Evolutionary conservation across 2,329 filamentous ascomycete genomes (phyloP), one percentile per base, ranked within the genome.

Genomic region (Kalaharituber pfeilii): DNA sequence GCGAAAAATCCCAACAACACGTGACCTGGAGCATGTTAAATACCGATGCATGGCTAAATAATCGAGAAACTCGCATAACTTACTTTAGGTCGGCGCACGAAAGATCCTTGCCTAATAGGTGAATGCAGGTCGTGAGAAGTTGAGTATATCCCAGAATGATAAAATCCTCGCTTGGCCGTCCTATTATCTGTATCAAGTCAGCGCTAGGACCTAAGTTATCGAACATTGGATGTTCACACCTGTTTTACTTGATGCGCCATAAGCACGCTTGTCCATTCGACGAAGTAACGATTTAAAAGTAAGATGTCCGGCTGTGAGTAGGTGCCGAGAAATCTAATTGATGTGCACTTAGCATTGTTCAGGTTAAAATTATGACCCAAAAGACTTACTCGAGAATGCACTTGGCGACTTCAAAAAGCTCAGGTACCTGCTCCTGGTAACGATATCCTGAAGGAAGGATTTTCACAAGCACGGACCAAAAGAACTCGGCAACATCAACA

Each of bases 391-490:
- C 66, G 53, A 75, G 70, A 26, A 73, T 66, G 24, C 66, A 61
- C 20, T 70, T 61, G 44, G 70, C 65, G 36, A 70, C 67, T 49
- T 71, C 68, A 54, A 73, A 73, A 52, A 73, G 69, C 57, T 75
- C 70, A 53, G 70, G 67, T 22, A 69, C 71, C 20, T 68, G 66
- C 15, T 64, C 54, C 42, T 67, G 65, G 57, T 67, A 66, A 7
- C 66, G 57, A 15, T 66, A 62, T n/a, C 68, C 67, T 18, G 65
- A 62, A 2, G 69, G 67, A 36, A 75, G 66, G 22, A 69, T 65
- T 25, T 66, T 61, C 25, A 67, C 64, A 53, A 74, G 64, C 3
- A 69, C 64, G 20, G 67, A 64, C 73, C 73, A 75, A 44, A 74
- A 64, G 27, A 69, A 70, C 1, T 66, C 66, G 25, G 73, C 59